Evolutionary conservation across 345 rosid genomes (phyloP).

Genomic region (Brassica nigra): DNA sequence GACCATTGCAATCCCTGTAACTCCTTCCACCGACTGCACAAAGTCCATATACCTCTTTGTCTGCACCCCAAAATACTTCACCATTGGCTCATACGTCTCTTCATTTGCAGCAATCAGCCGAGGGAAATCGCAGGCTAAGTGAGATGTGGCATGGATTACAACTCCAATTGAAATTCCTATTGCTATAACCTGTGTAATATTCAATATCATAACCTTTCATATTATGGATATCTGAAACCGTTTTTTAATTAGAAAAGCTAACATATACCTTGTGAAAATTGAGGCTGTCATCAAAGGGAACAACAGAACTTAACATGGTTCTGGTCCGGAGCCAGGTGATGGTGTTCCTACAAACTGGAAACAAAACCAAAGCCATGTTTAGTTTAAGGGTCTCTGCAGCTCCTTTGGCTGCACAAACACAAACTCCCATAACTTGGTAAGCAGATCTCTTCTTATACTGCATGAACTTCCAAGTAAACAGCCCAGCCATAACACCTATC

Average conservation of each 20-base stretch:
- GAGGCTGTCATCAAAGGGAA: constrained; percentile 82
- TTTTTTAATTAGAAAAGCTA: not conserved
- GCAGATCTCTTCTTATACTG: constrained; percentile 55
- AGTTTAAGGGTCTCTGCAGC: constrained; percentile 80
- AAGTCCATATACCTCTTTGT: constrained; percentile 60
- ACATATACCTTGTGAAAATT: constrained; percentile 76
- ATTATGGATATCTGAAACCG: not conserved
- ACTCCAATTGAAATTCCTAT: constrained; percentile 64
- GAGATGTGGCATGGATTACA: constrained; percentile 59
- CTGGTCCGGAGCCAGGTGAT: constrained; percentile 80
- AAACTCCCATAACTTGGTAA: constrained; percentile 61
- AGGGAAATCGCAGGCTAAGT: constrained; percentile 75
- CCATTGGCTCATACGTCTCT: constrained; percentile 58
- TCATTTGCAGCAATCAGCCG: constrained; percentile 56
- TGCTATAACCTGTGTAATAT: constrained; percentile 60
- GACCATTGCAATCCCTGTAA: constrained; percentile 67
- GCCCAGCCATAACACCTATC: constrained; percentile 61
- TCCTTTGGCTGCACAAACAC: constrained; percentile 77
- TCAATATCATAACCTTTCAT: constrained; percentile 11
- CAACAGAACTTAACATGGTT: constrained; percentile 55
- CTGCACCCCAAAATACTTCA: constrained; percentile 59
- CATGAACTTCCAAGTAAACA: constrained; percentile 63
- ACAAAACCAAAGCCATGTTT: constrained; percentile 73
- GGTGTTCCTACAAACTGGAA: constrained; percentile 79
- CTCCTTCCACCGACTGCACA: constrained; percentile 62